Evolutionary conservation across 2,329 filamentous ascomycete genomes (phyloP).

Genomic region (Ophiosphaerella narmari): DNA sequence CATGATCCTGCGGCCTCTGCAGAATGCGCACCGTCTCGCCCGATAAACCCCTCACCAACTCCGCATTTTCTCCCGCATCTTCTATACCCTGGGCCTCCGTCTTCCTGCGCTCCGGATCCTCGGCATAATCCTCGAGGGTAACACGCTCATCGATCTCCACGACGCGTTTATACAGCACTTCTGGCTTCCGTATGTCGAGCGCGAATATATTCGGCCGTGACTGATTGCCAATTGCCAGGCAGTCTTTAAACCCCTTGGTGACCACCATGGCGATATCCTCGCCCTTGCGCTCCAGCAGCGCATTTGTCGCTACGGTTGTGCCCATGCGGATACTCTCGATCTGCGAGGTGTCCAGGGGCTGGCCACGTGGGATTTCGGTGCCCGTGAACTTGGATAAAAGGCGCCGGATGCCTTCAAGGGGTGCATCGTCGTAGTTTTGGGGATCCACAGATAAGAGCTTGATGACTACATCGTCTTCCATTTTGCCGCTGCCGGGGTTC

Average conservation of each 20-base stretch:
- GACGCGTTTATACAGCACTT: slow-evolving; percentile 82
- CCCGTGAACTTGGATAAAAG: slow-evolving; percentile 78
- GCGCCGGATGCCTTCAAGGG: slow-evolving; percentile 86
- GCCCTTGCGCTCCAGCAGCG: slow-evolving; percentile 85
- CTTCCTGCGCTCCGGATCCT: slow-evolving; percentile 72
- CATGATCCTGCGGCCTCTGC: slow-evolving; percentile 61
- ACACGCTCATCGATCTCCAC: slow-evolving; percentile 92
- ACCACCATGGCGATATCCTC: slow-evolving; percentile 87
- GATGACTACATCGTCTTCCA: slow-evolving; percentile 77
- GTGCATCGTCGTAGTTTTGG: slow-evolving; percentile 86
- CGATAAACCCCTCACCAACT: slow-evolving; percentile 72
- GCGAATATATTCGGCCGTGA: slow-evolving; percentile 89
- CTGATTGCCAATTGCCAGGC: slow-evolving; percentile 87
- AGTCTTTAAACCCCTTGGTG: slow-evolving; percentile 86
- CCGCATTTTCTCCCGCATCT: slow-evolving; percentile 51
- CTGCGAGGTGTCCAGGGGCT: slow-evolving; percentile 76
- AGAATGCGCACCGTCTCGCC: slow-evolving; percentile 76
- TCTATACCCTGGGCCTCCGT: slow-evolving; percentile 61
- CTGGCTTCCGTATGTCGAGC: slow-evolving; percentile 81
- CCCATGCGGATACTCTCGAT: slow-evolving; percentile 96
- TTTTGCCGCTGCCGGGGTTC: slow-evolving; percentile 70
- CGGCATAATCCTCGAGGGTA: slow-evolving; percentile 88
- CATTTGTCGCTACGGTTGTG: slow-evolving; percentile 93
- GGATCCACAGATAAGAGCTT: slow-evolving; percentile 91
- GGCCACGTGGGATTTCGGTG: slow-evolving; percentile 76